Evolutionary conservation across 805 yeast species (phyloP).

Genomic region (Myxozyma lipomycoides): DNA sequence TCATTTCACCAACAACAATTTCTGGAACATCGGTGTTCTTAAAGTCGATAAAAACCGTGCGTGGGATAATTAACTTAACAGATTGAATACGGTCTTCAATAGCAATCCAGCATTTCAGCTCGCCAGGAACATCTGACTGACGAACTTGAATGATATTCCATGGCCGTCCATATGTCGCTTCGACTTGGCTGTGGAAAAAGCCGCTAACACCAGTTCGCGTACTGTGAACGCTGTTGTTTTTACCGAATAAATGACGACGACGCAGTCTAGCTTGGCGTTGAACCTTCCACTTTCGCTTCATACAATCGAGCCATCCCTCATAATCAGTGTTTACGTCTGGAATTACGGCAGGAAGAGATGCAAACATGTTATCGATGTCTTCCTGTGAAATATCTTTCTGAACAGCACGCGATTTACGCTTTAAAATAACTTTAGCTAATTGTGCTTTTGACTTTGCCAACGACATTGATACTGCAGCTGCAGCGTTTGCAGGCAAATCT

Average conservation of each 20-base stretch:
- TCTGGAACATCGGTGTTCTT: slow-evolving; percentile 46
- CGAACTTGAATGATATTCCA: slow-evolving; percentile 85
- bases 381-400: slow-evolving; percentile 30
- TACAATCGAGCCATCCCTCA: slow-evolving; percentile 55
- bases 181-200: slow-evolving; percentile 74
- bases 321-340: slow-evolving; percentile 41
- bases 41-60: slow-evolving; percentile 65
- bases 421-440: slow-evolving; percentile 41
- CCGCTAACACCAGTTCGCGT: slow-evolving; percentile 50
- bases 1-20: slow-evolving; percentile 45
- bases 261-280: slow-evolving; percentile 70
- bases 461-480: slow-evolving; percentile 13
- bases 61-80: slow-evolving; percentile 68
- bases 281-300: slow-evolving; percentile 81
- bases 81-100: slow-evolving; percentile 71
- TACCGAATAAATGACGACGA: slow-evolving; percentile 76
- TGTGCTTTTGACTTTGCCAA: slow-evolving; percentile 6
- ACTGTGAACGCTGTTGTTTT: slow-evolving; percentile 45
- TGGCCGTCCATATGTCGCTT: slow-evolving; percentile 58
- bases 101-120: slow-evolving; percentile 63
- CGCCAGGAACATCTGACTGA: slow-evolving; percentile 62
- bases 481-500: slow-evolving; percentile 21
- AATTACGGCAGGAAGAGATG: slow-evolving; percentile 37
- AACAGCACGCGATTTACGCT: slow-evolving; percentile 33
- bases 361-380: slow-evolving; percentile 45